These are phyloP conservation scores for Pythium aphanidermatum DNA, from an alignment of 352 stramenopile genomes.

Conservation along the genomic window DNA sequence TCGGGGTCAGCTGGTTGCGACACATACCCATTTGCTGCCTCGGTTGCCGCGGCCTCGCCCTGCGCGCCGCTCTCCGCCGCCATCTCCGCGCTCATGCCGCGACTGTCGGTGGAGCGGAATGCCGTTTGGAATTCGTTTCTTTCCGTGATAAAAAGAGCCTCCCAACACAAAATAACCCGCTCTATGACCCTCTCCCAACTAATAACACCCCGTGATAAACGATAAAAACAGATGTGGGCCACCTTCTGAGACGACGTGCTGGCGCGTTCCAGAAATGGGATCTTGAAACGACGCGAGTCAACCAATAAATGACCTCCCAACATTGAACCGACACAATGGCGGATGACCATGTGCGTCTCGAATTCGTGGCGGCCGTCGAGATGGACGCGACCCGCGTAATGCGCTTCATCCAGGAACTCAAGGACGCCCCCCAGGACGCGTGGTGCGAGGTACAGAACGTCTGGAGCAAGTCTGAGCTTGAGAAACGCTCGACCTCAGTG, in stretches of 20 bases:
- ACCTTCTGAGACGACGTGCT: neutral
- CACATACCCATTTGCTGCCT: conserved; percentile 5
- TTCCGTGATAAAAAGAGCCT: neutral
- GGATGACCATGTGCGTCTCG: conserved; percentile 31
- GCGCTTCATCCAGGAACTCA: conserved; percentile 43
- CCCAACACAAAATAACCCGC: conserved; percentile 19
- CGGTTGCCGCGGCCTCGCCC: conserved; percentile 1
- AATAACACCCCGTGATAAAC: conserved; percentile 3
- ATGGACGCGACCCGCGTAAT: conserved; percentile 29
- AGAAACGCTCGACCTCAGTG: neutral
- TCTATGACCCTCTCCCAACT: conserved; percentile 9
- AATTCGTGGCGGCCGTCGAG: conserved; percentile 31
- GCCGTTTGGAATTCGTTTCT: conserved; percentile 16
- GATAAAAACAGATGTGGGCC: neutral
- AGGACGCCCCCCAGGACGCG: conserved; percentile 31
- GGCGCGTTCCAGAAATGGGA: conserved; percentile 3
- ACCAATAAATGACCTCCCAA: no score
- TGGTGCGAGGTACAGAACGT: conserved; percentile 46
- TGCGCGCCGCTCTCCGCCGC: conserved; percentile 13
- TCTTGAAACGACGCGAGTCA: conserved; percentile 6
- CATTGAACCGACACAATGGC: neutral
- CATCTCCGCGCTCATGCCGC: conserved; percentile 19
- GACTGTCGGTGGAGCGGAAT: no score
- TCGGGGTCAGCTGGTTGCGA: conserved; percentile 5
- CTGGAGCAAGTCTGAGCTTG: conserved; percentile 1